Base-by-base conservation (phyloP, 768 basidiomycete species). In the Suillus paluster region DNA sequence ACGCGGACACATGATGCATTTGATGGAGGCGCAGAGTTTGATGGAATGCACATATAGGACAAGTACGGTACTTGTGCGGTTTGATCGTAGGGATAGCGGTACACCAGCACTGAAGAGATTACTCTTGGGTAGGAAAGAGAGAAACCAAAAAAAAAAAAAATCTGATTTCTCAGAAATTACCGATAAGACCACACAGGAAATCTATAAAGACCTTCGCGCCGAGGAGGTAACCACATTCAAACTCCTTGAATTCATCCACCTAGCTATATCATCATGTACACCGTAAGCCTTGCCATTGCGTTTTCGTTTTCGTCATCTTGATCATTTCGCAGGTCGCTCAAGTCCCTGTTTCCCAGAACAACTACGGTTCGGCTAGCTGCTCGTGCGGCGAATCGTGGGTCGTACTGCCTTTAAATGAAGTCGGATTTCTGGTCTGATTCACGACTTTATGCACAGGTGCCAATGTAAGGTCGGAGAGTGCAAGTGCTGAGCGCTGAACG, bases 401-500 rank as follows among this genome's bases (percentile, higher is more conserved):
- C 19, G 2, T 5, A 2, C 2, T n/a, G 30, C 3, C 1, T 30
- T 30, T 5, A 11, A 30, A 50, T 11, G 5, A 27, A 5, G 27
- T 7, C 11, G n/a, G n/a, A n/a, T n/a, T n/a, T n/a, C 10, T 1
- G 3, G 3, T 50, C 27, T 50, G 19, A 50, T 50, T 50, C 2
- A 50, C 5, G 2, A 19, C 3, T 6, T 33, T 2, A 7, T 19
- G 15, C 25, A 3, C 11, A 50, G 49, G 19, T 50, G 49, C 49
- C 30, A 33, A n/a, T 50, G 49, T 27, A 50, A 50, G 49, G 10
- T 19, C 6, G 49, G 49, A 33, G 49, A 50, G 19, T 50, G 49
- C 49, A 50, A 50, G 30, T 50, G 49, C 19, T 50, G n/a, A n/a
- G n/a, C n/a, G n/a, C n/a, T n/a, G 48, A 49, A 49, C 17, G 17